These are phyloP conservation scores for Alternaria tenuissima DNA, from an alignment of 2,329 filamentous ascomycete species.

Conservation along the genomic window DNA sequence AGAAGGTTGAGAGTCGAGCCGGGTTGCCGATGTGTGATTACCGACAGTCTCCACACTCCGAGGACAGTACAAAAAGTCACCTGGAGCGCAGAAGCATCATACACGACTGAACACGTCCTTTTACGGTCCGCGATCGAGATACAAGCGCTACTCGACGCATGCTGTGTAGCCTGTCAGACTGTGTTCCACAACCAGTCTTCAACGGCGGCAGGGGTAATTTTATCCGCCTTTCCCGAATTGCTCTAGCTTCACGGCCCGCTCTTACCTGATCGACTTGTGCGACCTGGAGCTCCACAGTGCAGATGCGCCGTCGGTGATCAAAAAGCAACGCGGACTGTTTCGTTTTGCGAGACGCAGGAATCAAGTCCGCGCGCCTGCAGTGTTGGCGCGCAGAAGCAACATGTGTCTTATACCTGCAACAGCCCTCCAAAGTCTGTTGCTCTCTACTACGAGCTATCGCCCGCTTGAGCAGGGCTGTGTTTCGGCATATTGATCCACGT, in stretches of 20 bases:
- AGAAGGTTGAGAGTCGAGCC: conserved; percentile 1
- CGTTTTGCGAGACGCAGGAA: conserved; percentile 13
- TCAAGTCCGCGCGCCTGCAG: conserved; percentile 8
- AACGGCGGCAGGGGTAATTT: conserved; percentile 38
- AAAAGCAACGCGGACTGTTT: conserved; percentile 24
- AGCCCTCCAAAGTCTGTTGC: conserved; percentile 2
- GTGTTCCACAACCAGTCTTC: conserved; percentile 34
- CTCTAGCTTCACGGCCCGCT: conserved; percentile 40
- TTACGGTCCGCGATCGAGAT: conserved; percentile 26
- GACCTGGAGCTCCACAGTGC: conserved; percentile 24
- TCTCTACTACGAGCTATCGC: not conserved
- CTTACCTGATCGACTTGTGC: conserved; percentile 36
- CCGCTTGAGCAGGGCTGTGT: conserved; percentile 2
- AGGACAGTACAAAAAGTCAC: conserved; percentile 16
- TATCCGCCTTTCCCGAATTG: conserved; percentile 20
- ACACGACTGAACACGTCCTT: conserved; percentile 19
- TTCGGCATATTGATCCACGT: conserved; percentile 6
- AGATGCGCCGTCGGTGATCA: conserved; percentile 20
- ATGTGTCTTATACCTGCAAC: conserved; percentile 4
- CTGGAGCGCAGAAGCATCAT: conserved; percentile 26
- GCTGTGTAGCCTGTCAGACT: conserved; percentile 41
- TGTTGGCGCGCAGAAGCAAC: conserved; percentile 5
- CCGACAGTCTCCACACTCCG: conserved; percentile 18
- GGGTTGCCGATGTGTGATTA: conserved; percentile 12
- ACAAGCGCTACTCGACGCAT: conserved; percentile 31